phyloP scores from a whole-genome alignment of 345 rosid genomes.

The Barbarea vulgaris region DNA sequence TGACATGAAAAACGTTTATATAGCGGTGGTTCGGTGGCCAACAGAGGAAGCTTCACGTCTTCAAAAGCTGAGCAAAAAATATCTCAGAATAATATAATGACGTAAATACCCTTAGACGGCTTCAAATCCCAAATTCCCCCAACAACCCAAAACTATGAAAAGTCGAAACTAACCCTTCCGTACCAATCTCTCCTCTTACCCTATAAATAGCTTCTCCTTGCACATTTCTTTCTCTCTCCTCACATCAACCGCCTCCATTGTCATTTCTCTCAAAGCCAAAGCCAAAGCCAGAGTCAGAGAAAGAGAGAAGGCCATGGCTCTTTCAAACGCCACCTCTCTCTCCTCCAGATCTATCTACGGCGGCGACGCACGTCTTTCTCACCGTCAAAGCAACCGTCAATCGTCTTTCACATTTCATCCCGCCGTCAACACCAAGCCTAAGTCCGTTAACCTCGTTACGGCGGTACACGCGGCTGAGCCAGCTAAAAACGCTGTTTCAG shows the following conservation, averaged over 20 bases:
- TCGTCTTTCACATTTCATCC: conserved; percentile 36
- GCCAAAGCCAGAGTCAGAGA: conserved; percentile 24
- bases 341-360: conserved; percentile 40
- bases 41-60: not conserved
- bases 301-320: conserved; percentile 59
- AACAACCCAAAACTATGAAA: conserved; percentile 26
- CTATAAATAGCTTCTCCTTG: conserved; percentile 27
- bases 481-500: conserved; percentile 39
- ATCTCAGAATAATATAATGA: not conserved
- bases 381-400: conserved; percentile 38
- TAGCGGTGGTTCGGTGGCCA: not conserved
- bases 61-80: not conserved
- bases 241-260: conserved; percentile 34
- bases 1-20: conserved; percentile 30
- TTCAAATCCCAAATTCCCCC: conserved; percentile 12
- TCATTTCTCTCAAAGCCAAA: conserved; percentile 11
- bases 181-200: conserved; percentile 30
- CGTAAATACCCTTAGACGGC: conserved; percentile 25
- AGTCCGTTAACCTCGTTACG: conserved; percentile 35
- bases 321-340: conserved; percentile 51
- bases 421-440: conserved; percentile 32
- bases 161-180: conserved; percentile 36
- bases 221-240: conserved; percentile 23
- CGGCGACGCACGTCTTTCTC: conserved; percentile 10
- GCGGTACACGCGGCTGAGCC: conserved; percentile 56